Conservation (phyloP, 1,284 basidiomycete genomes). For the Rhodotorula sp. region DNA sequence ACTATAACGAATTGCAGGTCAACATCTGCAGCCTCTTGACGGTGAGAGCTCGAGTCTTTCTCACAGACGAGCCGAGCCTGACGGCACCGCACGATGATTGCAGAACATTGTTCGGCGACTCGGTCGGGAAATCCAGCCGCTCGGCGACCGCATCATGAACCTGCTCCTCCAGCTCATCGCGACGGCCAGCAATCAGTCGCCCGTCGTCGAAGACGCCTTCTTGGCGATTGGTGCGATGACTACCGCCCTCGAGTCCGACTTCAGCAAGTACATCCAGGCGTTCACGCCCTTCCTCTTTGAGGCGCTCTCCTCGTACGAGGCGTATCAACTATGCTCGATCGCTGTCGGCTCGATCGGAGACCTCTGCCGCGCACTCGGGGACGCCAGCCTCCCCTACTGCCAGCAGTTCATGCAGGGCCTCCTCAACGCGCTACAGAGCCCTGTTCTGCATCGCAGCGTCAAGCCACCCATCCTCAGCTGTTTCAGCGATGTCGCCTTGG, state of each 20-base stretch:
- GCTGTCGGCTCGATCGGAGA: constrained; percentile 95
- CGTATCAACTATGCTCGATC: constrained; percentile 91
- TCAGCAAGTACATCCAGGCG: constrained; percentile 83
- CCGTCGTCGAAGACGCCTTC: constrained; percentile 96
- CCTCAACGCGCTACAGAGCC: constrained; percentile 86
- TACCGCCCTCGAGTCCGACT: constrained; percentile 74
- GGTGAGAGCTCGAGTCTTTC: constrained; percentile 55
- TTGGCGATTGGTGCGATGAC: constrained; percentile 82
- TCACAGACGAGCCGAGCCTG: no score
- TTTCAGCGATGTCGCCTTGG: constrained; percentile 95
- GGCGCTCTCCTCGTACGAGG: constrained; percentile 89
- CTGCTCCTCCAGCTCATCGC: constrained; percentile 81
- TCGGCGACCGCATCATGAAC: constrained; percentile 95
- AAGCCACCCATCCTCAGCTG: constrained; percentile 94
- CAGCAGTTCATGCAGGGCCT: constrained; percentile 86
- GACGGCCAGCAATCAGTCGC: constrained; percentile 84
- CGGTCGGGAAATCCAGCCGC: constrained; percentile 75
- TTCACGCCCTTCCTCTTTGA: constrained; percentile 88
- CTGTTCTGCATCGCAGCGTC: constrained; percentile 86
- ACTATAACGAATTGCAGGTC: constrained; percentile 98
- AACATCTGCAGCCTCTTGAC: constrained; percentile 90
- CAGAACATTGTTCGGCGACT: constrained; percentile 83
- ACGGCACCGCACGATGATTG: neutral
- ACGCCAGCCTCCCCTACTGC: constrained; percentile 77
- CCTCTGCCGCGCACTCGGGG: constrained; percentile 86